Conservation (phyloP, 1,284 basidiomycete species). For the Trichosporon asahii region DNA sequence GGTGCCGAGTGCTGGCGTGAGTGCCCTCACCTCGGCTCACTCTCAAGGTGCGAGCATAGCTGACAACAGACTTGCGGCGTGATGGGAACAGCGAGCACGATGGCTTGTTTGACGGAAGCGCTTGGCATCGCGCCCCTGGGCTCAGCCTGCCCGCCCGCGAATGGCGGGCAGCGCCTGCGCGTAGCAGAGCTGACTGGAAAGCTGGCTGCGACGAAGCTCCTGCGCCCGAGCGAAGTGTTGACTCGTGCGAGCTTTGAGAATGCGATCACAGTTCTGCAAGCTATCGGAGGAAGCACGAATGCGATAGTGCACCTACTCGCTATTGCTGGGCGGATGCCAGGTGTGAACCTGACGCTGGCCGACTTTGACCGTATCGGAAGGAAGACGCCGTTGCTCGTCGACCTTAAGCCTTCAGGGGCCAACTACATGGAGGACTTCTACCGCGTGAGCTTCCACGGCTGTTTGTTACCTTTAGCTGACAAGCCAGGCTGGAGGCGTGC, state of each 20-base stretch:
- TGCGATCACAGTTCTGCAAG: slow-evolving; percentile 52
- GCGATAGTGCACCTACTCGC: slow-evolving; percentile 54
- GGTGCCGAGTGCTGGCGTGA: slow-evolving; percentile 44
- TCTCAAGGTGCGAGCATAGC: not conserved
- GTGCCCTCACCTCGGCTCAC: slow-evolving; percentile 13
- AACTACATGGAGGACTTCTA: slow-evolving; percentile 55
- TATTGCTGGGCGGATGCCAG: slow-evolving; percentile 50
- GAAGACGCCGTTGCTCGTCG: slow-evolving; percentile 51
- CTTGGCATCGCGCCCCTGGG: slow-evolving; percentile 47
- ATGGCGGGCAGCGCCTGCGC: slow-evolving; percentile 41
- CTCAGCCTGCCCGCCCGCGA: slow-evolving; percentile 43
- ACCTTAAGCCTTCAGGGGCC: slow-evolving; percentile 53
- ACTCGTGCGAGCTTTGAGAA: slow-evolving; percentile 53
- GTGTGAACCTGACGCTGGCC: slow-evolving; percentile 50
- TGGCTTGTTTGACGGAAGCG: slow-evolving; percentile 48
- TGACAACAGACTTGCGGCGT: slow-evolving; percentile 45
- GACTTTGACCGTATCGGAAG: slow-evolving; percentile 51
- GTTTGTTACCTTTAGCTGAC: not conserved
- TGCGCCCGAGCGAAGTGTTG: slow-evolving; percentile 51
- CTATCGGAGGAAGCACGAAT: slow-evolving; percentile 54
- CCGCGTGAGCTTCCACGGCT: slow-evolving; percentile 22
- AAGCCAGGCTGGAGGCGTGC: slow-evolving; percentile 51
- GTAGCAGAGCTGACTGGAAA: slow-evolving; percentile 42
- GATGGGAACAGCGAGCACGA: slow-evolving; percentile 50
- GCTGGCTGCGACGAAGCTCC: slow-evolving; percentile 24